Evolutionary conservation across 2,329 filamentous ascomycete species (phyloP).

Genomic region (Penicillium occitanis): DNA sequence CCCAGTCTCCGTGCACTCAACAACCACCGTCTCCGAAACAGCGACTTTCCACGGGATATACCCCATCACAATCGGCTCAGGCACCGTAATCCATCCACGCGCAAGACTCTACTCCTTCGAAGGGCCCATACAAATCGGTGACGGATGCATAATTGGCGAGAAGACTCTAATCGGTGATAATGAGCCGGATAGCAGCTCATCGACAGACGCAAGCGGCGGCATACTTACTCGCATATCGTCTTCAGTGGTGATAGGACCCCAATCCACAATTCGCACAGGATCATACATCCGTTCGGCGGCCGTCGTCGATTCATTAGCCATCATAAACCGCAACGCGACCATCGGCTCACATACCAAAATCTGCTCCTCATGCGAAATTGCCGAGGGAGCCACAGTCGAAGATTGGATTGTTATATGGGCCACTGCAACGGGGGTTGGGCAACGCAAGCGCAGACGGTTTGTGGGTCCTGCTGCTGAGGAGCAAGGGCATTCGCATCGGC

Average conservation of each 20-base stretch:
- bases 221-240: constrained; percentile 38
- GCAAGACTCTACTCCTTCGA: constrained; percentile 73
- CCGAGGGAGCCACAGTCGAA: constrained; percentile 58
- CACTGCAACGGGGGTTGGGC: constrained; percentile 48
- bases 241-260: constrained; percentile 41
- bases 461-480: constrained; percentile 23
- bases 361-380: constrained; percentile 62
- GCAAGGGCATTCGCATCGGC: constrained; percentile 19
- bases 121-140: constrained; percentile 76
- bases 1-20: constrained; percentile 38
- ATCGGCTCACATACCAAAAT: constrained; percentile 65
- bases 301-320: constrained; percentile 48
- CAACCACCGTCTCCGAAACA: constrained; percentile 42
- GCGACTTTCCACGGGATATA: constrained; percentile 61
- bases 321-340: constrained; percentile 34
- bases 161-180: constrained; percentile 45
- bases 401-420: constrained; percentile 71
- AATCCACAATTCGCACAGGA: constrained; percentile 39
- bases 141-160: constrained; percentile 80
- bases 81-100: constrained; percentile 83
- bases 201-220: constrained; percentile 8
- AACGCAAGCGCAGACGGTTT: constrained; percentile 34
- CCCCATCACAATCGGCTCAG: constrained; percentile 73
- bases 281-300: constrained; percentile 41
- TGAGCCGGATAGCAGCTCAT: constrained; percentile 43